Conservation (phyloP, 1,284 basidiomycete species). For the Moniliophthora roreri region DNA sequence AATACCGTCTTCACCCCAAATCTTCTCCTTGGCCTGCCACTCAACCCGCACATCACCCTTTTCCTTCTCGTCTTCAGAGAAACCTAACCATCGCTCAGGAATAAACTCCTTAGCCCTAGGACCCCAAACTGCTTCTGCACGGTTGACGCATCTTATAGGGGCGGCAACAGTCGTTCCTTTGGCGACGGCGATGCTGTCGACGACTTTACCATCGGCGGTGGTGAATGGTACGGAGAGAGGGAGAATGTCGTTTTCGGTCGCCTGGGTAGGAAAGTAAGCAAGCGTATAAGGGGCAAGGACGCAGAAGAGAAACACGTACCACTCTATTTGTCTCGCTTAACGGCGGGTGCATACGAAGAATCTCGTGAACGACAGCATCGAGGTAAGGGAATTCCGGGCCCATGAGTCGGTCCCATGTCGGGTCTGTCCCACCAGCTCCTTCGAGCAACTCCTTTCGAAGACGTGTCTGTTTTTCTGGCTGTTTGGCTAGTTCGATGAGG, state of each 20-base stretch:
- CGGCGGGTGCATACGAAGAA: slow-evolving; percentile 43
- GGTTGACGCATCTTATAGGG: slow-evolving; percentile 35
- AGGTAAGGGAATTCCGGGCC: slow-evolving; percentile 5
- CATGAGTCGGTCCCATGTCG: slow-evolving; percentile 12
- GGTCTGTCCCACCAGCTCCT: slow-evolving; percentile 19
- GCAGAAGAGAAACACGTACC: slow-evolving; percentile 30
- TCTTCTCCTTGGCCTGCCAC: no score
- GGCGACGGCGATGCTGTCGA: slow-evolving; percentile 32
- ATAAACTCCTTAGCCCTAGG: slow-evolving; percentile 35
- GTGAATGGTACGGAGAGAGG: slow-evolving; percentile 33
- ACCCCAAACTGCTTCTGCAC: slow-evolving; percentile 39
- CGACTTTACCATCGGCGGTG: slow-evolving; percentile 32
- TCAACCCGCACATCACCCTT: no score
- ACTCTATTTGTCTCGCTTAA: slow-evolving; percentile 37
- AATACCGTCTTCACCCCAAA: not conserved
- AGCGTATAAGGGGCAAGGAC: slow-evolving; percentile 20
- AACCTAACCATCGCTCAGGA: slow-evolving; percentile 39
- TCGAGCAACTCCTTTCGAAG: slow-evolving; percentile 26
- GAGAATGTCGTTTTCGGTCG: slow-evolving; percentile 50
- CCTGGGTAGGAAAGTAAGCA: slow-evolving; percentile 30
- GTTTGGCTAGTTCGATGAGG: slow-evolving; percentile 26
- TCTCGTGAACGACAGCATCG: slow-evolving; percentile 49
- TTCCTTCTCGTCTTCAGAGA: no score
- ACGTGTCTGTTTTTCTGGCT: slow-evolving; percentile 22
- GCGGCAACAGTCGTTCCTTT: slow-evolving; percentile 36